phyloP scores from a whole-genome alignment of 2,329 filamentous ascomycete genomes.

The Ceratocystis colombiana region DNA sequence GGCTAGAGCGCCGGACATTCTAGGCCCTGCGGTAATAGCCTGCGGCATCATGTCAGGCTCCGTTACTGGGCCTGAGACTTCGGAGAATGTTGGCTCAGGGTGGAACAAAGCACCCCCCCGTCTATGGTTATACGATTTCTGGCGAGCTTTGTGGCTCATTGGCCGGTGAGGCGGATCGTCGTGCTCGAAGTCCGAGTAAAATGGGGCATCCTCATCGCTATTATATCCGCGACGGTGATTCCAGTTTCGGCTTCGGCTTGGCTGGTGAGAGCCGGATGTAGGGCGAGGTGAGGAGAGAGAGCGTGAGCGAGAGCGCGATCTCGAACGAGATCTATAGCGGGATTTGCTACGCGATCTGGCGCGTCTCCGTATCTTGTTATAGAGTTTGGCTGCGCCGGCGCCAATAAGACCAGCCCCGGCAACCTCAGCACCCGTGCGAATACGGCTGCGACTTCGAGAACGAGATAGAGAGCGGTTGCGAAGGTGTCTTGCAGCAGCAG shows the following conservation, averaged over 20 bases:
- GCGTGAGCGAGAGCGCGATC: conserved; percentile 26
- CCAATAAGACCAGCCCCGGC: conserved; percentile 51
- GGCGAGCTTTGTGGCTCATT: too few species aligned
- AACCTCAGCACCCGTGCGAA: conserved; percentile 46
- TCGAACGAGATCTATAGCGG: conserved; percentile 33
- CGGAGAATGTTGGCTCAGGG: conserved; percentile 20
- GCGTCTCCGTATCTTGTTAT: conserved; percentile 43
- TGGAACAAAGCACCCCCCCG: not conserved
- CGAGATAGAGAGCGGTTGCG: conserved; percentile 37
- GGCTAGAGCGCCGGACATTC: conserved; percentile 11
- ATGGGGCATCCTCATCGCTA: not conserved
- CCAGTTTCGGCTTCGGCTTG: not conserved
- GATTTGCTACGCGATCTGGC: conserved; percentile 45
- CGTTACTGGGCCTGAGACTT: conserved; percentile 18
- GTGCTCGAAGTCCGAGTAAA: not conserved
- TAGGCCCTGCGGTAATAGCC: not conserved
- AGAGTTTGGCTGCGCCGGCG: conserved; percentile 51
- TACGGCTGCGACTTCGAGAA: conserved; percentile 32
- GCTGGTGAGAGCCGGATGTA: not conserved
- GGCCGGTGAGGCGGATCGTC: not conserved
- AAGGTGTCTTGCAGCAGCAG: conserved; percentile 49
- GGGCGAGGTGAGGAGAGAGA: conserved; percentile 26
- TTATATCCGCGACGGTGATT: not conserved
- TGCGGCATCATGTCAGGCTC: conserved; percentile 9
- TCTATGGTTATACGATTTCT: not conserved